Evolutionary conservation across 148 eudicot genomes (phyloP).

Genomic region (Spergularia marina): DNA sequence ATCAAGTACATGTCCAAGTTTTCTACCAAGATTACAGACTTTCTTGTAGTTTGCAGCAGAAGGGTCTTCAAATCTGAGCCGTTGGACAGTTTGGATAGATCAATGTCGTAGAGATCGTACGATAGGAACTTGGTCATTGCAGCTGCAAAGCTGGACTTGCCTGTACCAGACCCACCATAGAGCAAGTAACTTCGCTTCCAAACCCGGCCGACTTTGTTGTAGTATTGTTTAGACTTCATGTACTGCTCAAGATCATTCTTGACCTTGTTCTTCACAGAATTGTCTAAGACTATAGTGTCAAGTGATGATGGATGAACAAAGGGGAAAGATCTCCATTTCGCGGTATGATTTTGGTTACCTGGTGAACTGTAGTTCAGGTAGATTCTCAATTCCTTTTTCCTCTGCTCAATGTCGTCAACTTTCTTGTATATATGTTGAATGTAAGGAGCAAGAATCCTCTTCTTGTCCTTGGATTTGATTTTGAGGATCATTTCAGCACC

Average conservation of each 20-base stretch:
- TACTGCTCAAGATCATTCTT: slow-evolving; percentile 59
- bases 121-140: slow-evolving; percentile 50
- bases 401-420: slow-evolving; percentile 56
- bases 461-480: slow-evolving; percentile 51
- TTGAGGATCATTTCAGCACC: slow-evolving; percentile 38
- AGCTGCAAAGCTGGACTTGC: slow-evolving; percentile 68
- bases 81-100: slow-evolving; percentile 37
- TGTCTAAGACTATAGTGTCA: slow-evolving; percentile 49
- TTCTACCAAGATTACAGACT: slow-evolving; percentile 58
- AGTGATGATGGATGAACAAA: slow-evolving; percentile 61
- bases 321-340: slow-evolving; percentile 53
- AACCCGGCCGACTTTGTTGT: slow-evolving; percentile 55
- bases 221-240: slow-evolving; percentile 59
- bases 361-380: slow-evolving; percentile 33
- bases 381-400: slow-evolving; percentile 42
- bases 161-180: slow-evolving; percentile 64
- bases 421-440: slow-evolving; percentile 55
- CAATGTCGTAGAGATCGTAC: slow-evolving; percentile 60
- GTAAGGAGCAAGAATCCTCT: slow-evolving; percentile 48
- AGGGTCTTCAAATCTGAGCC: slow-evolving; percentile 59
- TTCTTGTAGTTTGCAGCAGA: slow-evolving; percentile 46
- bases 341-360: slow-evolving; percentile 20
- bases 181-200: slow-evolving; percentile 66
- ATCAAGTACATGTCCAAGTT: slow-evolving; percentile 51
- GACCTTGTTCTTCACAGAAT: slow-evolving; percentile 51